Base-by-base conservation (phyloP, 129 eudicot genomes). In the Artemisia tridentata region DNA sequence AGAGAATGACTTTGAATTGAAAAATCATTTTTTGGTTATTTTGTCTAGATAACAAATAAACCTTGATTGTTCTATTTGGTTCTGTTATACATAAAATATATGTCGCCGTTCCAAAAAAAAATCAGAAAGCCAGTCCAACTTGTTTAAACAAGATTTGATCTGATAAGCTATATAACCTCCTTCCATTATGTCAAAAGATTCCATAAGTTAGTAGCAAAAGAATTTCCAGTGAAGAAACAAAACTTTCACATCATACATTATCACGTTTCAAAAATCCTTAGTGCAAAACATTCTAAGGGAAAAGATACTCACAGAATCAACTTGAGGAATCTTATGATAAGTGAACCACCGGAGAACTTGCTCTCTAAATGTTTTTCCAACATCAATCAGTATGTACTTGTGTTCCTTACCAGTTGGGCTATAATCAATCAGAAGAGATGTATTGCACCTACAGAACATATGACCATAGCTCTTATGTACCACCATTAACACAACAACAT, bases 341-440 rank as follows among this genome's bases (percentile, higher is more conserved):
- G 96, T 87, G 80, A 93, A 93, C 99, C 99, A 93, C 45, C 99
- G 88, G 63, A 93, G 90, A 20, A 90, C 97, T 84, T 90, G 97
- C 84, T 93, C 99, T 74, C 99, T 74, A 67, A 93, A 93, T 43
- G 99, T 89, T 91, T 93, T 93, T 67, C 99, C 99, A 55, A 82
- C 92, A 84, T 93, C 99, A 43, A 93, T 88, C 82, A 93, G 65
- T 82, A 93, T 87, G 84, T 93, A 93, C 65, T 84, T 87, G 60
- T 93, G 99, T 17, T 90, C 86, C 54, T 84, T 89, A 19, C 50
- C 90, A 68, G 69, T 78, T 45, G 53, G 80, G 57, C 81, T 78
- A 80, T 87, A 93, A 78, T 93, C 99, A 75, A 93, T 87, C 34
- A 93, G 83, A 75, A 93, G 90, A 66, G 99, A 93, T 58, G 99